Conservation (phyloP, 805 yeast genomes). For the Saitoella complicata region DNA sequence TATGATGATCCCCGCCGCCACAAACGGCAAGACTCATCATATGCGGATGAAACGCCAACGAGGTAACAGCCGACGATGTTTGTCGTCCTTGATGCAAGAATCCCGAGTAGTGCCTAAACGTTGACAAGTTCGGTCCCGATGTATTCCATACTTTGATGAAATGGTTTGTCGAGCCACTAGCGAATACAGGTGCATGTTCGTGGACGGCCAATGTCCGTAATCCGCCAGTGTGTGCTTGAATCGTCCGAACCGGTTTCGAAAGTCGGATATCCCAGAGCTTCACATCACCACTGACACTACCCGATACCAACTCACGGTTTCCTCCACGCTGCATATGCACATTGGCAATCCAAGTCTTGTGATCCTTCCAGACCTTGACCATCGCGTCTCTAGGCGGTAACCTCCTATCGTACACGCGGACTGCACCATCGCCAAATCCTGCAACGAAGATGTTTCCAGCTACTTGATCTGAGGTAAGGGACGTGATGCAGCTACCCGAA, state of each 20-base stretch:
- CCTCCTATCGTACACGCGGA: conserved; percentile 83
- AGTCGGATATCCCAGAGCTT: conserved; percentile 81
- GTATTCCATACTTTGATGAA: conserved; percentile 73
- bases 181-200: conserved; percentile 91
- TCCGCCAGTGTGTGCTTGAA: conserved; percentile 35
- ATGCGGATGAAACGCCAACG: conserved; percentile 78
- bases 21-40: conserved; percentile 82
- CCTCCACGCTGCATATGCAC: conserved; percentile 97
- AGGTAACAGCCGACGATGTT: conserved; percentile 28
- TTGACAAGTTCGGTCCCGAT: conserved; percentile 54
- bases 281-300: conserved; percentile 59
- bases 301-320: conserved; percentile 71
- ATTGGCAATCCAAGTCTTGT: conserved; percentile 46
- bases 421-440: conserved; percentile 81
- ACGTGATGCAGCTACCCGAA: conserved; percentile 73
- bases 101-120: conserved; percentile 33
- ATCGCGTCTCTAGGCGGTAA: conserved; percentile 70
- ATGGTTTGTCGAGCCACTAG: conserved; percentile 56
- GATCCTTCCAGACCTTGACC: conserved; percentile 61
- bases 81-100: conserved; percentile 14
- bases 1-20: conserved; percentile 58
- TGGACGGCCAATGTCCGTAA: conserved; percentile 67
- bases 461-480: conserved; percentile 86
- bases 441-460: conserved; percentile 82
- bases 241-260: conserved; percentile 49